Conservation (phyloP, 371 early-diverging fungal genomes). For the Vairimorpha ceranae region DNA sequence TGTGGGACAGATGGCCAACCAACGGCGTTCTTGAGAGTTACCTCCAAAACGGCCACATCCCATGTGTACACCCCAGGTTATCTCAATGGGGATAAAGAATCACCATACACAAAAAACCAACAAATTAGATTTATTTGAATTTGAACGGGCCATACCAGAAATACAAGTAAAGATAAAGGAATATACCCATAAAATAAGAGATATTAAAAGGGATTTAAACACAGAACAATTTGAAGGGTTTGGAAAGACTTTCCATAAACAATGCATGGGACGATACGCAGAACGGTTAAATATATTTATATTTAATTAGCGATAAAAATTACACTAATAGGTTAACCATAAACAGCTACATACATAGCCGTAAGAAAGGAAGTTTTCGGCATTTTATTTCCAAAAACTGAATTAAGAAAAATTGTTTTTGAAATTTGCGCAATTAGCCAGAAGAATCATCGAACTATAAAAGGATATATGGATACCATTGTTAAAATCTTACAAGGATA, state of each 20-base stretch:
- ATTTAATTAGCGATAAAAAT: background rate
- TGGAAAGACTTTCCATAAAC: background rate
- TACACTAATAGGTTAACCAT: background rate
- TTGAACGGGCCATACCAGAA: background rate
- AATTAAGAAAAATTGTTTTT: background rate
- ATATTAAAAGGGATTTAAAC: conserved; percentile 14
- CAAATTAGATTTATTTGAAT: too few relatives aligned
- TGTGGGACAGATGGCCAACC: too few relatives aligned
- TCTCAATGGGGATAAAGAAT: too few relatives aligned
- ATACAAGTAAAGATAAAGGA: background rate
- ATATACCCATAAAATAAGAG: background rate
- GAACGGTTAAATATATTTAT: background rate
- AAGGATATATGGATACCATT: background rate
- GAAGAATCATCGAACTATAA: background rate
- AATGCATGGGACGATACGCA: background rate
- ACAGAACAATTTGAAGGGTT: background rate
- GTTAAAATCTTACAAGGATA: background rate
- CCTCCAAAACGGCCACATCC: too few relatives aligned
- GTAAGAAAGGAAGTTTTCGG: background rate
- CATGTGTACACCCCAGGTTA: too few relatives aligned
- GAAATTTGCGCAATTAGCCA: background rate
- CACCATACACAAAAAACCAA: too few relatives aligned
- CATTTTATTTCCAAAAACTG: background rate
- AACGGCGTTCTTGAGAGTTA: too few relatives aligned
- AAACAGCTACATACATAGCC: background rate